Evolutionary conservation across 192 early-diverging fungal genomes (phyloP), one percentile per base, ranked within the genome.

Genomic region (Rhizoclosmatium sp.): DNA sequence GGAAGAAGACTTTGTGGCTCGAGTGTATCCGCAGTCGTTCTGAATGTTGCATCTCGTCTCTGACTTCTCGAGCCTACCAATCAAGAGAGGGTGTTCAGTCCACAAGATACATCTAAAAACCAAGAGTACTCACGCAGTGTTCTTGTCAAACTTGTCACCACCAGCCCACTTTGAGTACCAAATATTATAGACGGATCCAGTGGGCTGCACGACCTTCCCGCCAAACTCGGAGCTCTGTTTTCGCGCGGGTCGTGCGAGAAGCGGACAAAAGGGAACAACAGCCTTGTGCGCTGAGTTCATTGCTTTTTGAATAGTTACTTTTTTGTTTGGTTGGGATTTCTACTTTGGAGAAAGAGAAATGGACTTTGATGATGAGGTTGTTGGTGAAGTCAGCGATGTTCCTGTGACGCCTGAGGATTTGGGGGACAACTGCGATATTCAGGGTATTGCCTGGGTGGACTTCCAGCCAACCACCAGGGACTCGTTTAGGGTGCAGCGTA

Each of bases 1-100:
- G 59, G 86, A 88, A 19, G 89, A 82, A 40, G 87, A 85, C 4
- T 86, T 89, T 45, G 82, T 81, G 9, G 91, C 89, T 56, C 86
- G 87, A 0, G 95, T 96, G 46, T 83, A 85, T 21, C 95, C 95
- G 41, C 88, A 84, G 77, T 96, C 95, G 74, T 81, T 85, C 14
- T 69, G 81, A 47, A 92, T 80, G 67, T 90, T 84, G 78, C 93
- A 93, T 42, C 93, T 79, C 49, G 86, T 86, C 54, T 85, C 82
- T 44, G 94, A 89, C 47, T 89, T 88, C 65, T 89, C 88, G 54
- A 86, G 65, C 42, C 81, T 74, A 56, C 54, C 54, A 56, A n/a
- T 56, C 54, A 61, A 47, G 19, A 42, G 9, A 41, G 31, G 21
- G 0, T 42, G 54, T 4, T 14, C 49, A 41, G 59, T 0, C 31